Percentiles rank a stretch among this genome's conserved stretches.
Evolutionary conservation across 2,329 filamentous ascomycete genomes (phyloP).

Genomic region (Niveomyces coronatus): DNA sequence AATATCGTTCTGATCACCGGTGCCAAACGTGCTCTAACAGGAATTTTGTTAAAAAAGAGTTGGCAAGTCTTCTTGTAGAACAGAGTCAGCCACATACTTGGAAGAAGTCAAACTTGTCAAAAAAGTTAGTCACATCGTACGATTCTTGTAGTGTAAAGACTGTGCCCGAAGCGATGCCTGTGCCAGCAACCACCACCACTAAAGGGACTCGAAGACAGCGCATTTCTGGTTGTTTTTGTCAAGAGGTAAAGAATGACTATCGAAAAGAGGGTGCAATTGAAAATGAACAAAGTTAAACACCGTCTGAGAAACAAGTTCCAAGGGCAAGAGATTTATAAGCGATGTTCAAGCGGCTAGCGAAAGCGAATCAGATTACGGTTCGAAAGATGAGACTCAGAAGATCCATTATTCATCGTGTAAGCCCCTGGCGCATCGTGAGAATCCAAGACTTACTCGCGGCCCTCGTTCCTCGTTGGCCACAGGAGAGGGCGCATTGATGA

Average conservation of each 20-base stretch:
- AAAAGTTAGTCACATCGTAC: constrained; percentile 28
- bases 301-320: no score
- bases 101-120: constrained; percentile 36
- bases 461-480: no score
- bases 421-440: no score
- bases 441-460: no score
- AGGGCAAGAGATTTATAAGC: no score
- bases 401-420: no score
- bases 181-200: constrained; percentile 2
- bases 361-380: no score
- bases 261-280: no score
- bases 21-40: constrained; percentile 12
- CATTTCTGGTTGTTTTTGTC: constrained; percentile 3
- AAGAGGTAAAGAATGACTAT: background rate
- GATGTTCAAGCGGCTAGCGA: no score
- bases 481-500: no score
- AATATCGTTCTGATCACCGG: constrained; percentile 14
- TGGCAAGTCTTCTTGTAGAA: no score
- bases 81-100: constrained; percentile 24
- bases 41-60: constrained; percentile 2
- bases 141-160: constrained; percentile 3
- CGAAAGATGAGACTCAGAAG: no score
- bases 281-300: background rate
- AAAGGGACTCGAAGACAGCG: background rate
- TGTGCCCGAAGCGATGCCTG: constrained; percentile 3